Evolutionary conservation across 768 basidiomycete genomes (phyloP).

Genomic region (Lentinula boryana): DNA sequence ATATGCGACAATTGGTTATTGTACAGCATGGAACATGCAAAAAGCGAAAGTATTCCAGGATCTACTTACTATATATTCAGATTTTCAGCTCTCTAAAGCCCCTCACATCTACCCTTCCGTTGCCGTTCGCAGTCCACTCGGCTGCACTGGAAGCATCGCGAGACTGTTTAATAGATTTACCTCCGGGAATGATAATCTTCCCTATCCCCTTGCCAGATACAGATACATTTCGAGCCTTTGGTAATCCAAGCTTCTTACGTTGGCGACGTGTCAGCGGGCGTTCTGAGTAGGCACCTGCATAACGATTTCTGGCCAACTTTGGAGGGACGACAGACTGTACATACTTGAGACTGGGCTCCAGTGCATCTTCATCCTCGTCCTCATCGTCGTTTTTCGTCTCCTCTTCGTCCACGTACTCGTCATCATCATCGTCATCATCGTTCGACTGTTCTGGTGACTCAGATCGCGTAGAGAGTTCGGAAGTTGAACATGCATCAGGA

Average conservation of each 20-base stretch:
- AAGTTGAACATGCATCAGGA: neutral
- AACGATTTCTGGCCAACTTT: neutral
- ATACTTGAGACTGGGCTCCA: conserved; percentile 11
- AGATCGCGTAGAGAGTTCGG: neutral
- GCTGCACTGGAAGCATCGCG: conserved; percentile 21
- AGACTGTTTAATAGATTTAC: conserved; percentile 30
- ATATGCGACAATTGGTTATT: neutral
- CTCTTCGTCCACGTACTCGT: conserved; percentile 16
- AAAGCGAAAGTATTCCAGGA: neutral
- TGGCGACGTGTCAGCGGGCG: conserved; percentile 58
- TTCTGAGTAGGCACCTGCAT: conserved; percentile 16
- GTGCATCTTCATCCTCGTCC: conserved; percentile 11
- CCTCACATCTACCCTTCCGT: conserved; percentile 49
- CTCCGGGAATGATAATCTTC: conserved; percentile 66
- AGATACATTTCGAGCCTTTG: conserved; percentile 40
- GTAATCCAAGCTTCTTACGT: conserved; percentile 62
- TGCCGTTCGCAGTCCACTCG: conserved; percentile 49
- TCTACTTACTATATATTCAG: conserved; percentile 17
- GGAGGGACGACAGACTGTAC: neutral
- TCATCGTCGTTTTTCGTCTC: conserved; percentile 11
- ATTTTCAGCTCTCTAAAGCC: conserved; percentile 58
- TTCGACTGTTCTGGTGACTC: neutral
- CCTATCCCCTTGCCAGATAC: conserved; percentile 40
- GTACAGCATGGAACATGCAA: neutral
- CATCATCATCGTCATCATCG: conserved; percentile 13